Evolutionary conservation across 768 basidiomycete genomes (phyloP).

Genomic region (Boletus bicolor): DNA sequence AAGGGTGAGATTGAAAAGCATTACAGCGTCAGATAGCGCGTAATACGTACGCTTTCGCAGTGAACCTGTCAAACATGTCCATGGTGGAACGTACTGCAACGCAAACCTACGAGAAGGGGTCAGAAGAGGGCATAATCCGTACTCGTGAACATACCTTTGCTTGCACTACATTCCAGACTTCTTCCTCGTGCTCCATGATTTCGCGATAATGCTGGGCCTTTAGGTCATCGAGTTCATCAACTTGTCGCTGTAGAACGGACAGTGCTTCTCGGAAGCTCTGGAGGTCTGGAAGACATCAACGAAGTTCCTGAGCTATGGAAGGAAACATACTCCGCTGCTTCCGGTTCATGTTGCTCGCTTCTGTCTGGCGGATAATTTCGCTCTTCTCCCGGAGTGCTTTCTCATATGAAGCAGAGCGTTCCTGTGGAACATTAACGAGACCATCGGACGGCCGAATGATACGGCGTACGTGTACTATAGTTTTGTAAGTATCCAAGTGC

Average conservation of each 20-base stretch:
- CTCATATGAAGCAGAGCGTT: slow-evolving; percentile 84
- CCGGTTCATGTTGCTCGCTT: slow-evolving; percentile 78
- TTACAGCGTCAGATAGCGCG: slow-evolving; percentile 2
- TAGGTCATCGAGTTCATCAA: slow-evolving; percentile 86
- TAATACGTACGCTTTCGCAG: slow-evolving; percentile 74
- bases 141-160: slow-evolving; percentile 55
- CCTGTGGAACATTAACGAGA: slow-evolving; percentile 41
- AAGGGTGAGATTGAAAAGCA: slow-evolving; percentile 9
- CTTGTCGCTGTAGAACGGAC: slow-evolving; percentile 76
- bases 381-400: slow-evolving; percentile 79
- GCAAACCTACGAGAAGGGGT: slow-evolving; percentile 51
- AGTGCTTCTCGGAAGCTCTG: slow-evolving; percentile 86
- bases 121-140: slow-evolving; percentile 4
- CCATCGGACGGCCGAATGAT: not conserved
- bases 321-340: slow-evolving; percentile 73
- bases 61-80: slow-evolving; percentile 87
- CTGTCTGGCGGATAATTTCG: slow-evolving; percentile 78
- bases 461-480: slow-evolving; percentile 59
- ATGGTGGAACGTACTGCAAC: slow-evolving; percentile 85
- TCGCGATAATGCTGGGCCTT: slow-evolving; percentile 84
- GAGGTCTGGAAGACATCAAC: slow-evolving; percentile 54
- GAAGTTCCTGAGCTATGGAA: slow-evolving; percentile 5
- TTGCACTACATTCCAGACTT: slow-evolving; percentile 93
- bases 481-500: slow-evolving; percentile 76
- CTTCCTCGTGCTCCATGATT: slow-evolving; percentile 88